phyloP scores from a whole-genome alignment of 768 basidiomycete species.

The Pleurotus ostreatus region DNA sequence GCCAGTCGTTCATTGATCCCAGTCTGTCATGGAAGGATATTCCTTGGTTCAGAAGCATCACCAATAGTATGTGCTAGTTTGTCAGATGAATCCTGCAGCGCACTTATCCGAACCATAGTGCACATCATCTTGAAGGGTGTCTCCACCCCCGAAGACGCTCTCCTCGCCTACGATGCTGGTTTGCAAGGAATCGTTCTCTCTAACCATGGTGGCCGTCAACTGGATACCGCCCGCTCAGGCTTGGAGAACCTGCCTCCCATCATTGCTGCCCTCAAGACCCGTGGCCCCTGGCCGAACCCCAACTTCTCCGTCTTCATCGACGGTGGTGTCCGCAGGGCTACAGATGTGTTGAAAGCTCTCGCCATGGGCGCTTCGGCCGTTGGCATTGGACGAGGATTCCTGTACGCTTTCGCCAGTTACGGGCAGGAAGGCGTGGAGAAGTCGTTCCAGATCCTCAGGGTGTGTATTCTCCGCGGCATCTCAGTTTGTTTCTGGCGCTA shows the following conservation, averaged over 20 bases:
- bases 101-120: slow-evolving; percentile 42
- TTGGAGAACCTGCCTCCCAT: slow-evolving; percentile 87
- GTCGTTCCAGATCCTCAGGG: slow-evolving; percentile 75
- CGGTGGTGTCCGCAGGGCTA: slow-evolving; percentile 91
- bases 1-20: slow-evolving; percentile 91
- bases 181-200: slow-evolving; percentile 76
- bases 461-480: slow-evolving; percentile 22
- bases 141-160: slow-evolving; percentile 53
- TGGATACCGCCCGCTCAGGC: slow-evolving; percentile 82
- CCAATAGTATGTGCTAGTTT: slow-evolving; percentile 41
- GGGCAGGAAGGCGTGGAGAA: slow-evolving; percentile 84
- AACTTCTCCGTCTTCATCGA: slow-evolving; percentile 86
- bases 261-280: slow-evolving; percentile 62
- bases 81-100: slow-evolving; percentile 6
- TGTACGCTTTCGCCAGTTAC: slow-evolving; percentile 88
- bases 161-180: slow-evolving; percentile 76
- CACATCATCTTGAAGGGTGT: slow-evolving; percentile 86
- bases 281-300: slow-evolving; percentile 74
- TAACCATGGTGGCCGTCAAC: slow-evolving; percentile 79
- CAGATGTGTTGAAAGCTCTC: slow-evolving; percentile 84
- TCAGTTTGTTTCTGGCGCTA: not conserved
- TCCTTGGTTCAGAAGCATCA: slow-evolving; percentile 77
- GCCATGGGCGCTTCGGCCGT: slow-evolving; percentile 85
- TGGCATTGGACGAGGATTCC: slow-evolving; percentile 83
- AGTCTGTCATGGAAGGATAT: slow-evolving; percentile 84